Base-by-base conservation (phyloP, 176 grass and related monocot genomes). In the Leersia perrieri region DNA sequence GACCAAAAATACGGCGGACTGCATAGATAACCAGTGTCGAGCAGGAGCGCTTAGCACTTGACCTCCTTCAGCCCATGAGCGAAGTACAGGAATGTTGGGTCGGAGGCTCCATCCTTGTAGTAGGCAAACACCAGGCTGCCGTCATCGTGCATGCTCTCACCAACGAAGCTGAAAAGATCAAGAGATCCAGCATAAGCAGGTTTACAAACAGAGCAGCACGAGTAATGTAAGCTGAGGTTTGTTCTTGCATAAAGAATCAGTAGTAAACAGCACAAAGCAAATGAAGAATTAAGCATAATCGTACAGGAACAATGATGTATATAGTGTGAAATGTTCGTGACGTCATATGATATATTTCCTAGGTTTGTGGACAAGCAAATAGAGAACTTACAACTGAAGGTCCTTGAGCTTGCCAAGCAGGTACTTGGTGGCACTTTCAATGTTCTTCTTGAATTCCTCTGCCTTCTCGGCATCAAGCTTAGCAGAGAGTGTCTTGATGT, bases 131-230 rank as follows among this genome's bases (percentile, higher is more conserved):
- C 92, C 61, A 99, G 0, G 57, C 72, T 14, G 27, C 72, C 84
- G 34, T 95, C 92, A 60, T 94, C 90, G 22, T 91, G 84, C 96
- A 99, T 99, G 76, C 92, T 93, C 84, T 99, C 96, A 11, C 96
- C 92, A 44, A 99, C 96, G 63, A 99, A 99, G 69, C 96, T 98
- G 84, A 26, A 14, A 63, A 79, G 20, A 60, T 13, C 15, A 40
- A 25, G 13, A 4, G 1, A 1, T 1, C 0, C 22, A 1, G n/a
- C 3, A 72, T n/a, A 71, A 38, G 5, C 64, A 23, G 1, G 0
- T 11, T 0, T 14, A 0, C n/a, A 69, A 14, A 26, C 22, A 69
- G 0, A 25, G 12, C 5, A 25, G 9, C 10, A 68, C 9, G 20
- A 23, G 4, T 68, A 18, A 36, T 36, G 66, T 13, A 39, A 25